phyloP scores from a whole-genome alignment of 1,284 basidiomycete genomes.

The Butyriboletus appendiculatus region DNA sequence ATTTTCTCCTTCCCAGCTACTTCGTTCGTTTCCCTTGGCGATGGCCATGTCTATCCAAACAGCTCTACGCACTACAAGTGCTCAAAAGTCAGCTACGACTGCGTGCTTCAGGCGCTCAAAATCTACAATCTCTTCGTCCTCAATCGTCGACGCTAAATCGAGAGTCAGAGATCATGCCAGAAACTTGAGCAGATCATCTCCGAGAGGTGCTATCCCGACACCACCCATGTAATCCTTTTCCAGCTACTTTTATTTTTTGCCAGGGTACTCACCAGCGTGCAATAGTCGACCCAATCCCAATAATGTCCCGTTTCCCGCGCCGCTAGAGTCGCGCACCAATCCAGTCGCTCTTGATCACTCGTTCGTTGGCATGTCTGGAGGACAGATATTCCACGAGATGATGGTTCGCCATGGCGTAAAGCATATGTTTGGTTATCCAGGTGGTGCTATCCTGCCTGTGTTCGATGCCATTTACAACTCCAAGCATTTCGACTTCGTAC shows the following conservation, averaged over 20 bases:
- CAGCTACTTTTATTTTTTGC: constrained; percentile 5
- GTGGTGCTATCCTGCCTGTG: constrained; percentile 96
- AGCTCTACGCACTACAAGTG: constrained; percentile 46
- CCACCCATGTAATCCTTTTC: constrained; percentile 50
- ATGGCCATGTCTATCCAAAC: constrained; percentile 34
- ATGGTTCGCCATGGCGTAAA: constrained; percentile 97
- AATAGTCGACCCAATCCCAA: constrained; percentile 64
- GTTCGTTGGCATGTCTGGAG: constrained; percentile 94
- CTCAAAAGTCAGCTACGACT: constrained; percentile 44
- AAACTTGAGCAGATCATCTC: constrained; percentile 68
- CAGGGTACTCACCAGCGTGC: constrained; percentile 7
- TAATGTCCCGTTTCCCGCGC: constrained; percentile 46
- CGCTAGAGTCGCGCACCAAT: constrained; percentile 48
- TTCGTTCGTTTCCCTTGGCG: constrained; percentile 12
- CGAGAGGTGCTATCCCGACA: constrained; percentile 55
- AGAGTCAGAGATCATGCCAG: constrained; percentile 70
- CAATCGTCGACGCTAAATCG: constrained; percentile 68
- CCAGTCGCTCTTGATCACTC: constrained; percentile 62
- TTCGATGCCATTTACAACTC: constrained; percentile 99
- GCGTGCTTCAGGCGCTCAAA: constrained; percentile 49
- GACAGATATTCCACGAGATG: constrained; percentile 99
- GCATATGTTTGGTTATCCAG: constrained; percentile 97
- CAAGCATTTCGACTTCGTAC: constrained; percentile 92
- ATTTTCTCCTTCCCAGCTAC: constrained; percentile 1
- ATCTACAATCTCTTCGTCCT: constrained; percentile 50